Percentiles rank a stretch among this genome's conserved stretches.
These are phyloP conservation scores for Verticillium isaacii DNA, from an alignment of 2,329 filamentous ascomycete genomes.

Conservation along the genomic window DNA sequence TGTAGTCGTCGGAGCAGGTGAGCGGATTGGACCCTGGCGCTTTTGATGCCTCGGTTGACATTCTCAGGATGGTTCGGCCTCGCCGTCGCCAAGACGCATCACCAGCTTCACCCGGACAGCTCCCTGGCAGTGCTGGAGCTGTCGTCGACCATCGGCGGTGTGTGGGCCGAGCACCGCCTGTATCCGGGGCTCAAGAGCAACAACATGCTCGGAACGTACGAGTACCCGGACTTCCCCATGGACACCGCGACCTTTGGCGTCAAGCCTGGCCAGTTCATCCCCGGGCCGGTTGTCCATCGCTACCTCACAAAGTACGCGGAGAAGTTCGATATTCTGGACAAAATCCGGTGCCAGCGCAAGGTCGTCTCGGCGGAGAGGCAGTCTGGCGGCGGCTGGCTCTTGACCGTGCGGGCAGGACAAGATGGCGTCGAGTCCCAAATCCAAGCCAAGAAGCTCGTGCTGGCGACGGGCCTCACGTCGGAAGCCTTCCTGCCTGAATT, in stretches of 20 bases:
- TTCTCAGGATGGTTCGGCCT: constrained; percentile 48
- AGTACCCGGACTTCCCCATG: constrained; percentile 73
- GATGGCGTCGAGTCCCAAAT: constrained; percentile 19
- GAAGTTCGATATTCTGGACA: constrained; percentile 33
- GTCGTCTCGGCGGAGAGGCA: constrained; percentile 38
- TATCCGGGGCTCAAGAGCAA: constrained; percentile 70
- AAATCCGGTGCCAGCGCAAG: constrained; percentile 33
- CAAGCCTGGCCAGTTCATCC: constrained; percentile 39
- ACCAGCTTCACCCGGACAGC: constrained; percentile 51
- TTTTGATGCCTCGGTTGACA: background rate
- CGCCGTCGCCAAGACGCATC: constrained; percentile 56
- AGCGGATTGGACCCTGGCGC: constrained; percentile 16
- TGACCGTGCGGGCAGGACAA: constrained; percentile 22
- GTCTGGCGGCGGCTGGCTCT: constrained; percentile 33
- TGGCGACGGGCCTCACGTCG: constrained; percentile 53
- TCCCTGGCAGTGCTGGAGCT: constrained; percentile 55
- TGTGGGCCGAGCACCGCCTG: constrained; percentile 63
- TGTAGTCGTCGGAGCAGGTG: constrained; percentile 50
- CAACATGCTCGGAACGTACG: constrained; percentile 68
- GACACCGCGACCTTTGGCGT: constrained; percentile 45
- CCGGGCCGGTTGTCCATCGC: constrained; percentile 38
- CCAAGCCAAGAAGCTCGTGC: constrained; percentile 40
- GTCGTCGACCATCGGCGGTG: constrained; percentile 56
- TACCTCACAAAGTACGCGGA: constrained; percentile 43
- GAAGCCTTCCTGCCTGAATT: constrained; percentile 42